Evolutionary conservation across 129 eudicot species (phyloP), one percentile per base, ranked within the genome.

Genomic region (Artemisia argyi): DNA sequence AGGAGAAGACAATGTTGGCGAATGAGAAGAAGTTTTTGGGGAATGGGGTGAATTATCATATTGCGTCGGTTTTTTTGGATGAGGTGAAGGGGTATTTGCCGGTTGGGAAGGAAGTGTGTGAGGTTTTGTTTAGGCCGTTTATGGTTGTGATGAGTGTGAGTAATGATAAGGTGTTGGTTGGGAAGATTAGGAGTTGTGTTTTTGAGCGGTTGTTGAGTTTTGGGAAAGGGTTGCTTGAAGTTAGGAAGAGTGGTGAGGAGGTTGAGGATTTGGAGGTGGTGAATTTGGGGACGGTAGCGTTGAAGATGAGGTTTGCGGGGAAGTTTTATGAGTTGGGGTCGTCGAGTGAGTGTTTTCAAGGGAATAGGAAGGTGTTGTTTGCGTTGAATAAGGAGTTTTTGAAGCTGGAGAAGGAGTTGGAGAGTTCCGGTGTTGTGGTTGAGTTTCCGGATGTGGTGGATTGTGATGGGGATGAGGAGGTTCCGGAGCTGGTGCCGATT

Each of bases 21-120:
- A 78, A 55, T 54, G 96, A 87, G 68, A 65, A 54, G 62, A 80
- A 74, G 42, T 58, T 75, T 58, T 55, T 77, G 62, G 97, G 98
- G n/a, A 85, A 84, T 75, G 98, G 98, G 49, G 98, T 94, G 55
- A 79, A 70, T 78, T 90, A 90, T 82, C 97, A 94, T 79, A 58
- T 94, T 15, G 98, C 44, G 18, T 81, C 89, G 6, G 89, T 94
- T 35, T 90, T 87, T 73, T 69, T 91, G 4, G 97, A 90, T 22
- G 98, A 95, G 78, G 19, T 95, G 51, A 86, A 81, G 44, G 64
- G 83, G 3, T 92, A 81, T 69, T 66, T 90, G 77, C 97, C 97
- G 16, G 75, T 84, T 28, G 48, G 76, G 59, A 17, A 14, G 55
- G 91, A 86, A 64, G 78, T 72, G 28, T 62, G 80, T 54, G 89